Evolutionary conservation across 2,329 filamentous ascomycete genomes (phyloP).

Genomic region (Cytospora piceae): DNA sequence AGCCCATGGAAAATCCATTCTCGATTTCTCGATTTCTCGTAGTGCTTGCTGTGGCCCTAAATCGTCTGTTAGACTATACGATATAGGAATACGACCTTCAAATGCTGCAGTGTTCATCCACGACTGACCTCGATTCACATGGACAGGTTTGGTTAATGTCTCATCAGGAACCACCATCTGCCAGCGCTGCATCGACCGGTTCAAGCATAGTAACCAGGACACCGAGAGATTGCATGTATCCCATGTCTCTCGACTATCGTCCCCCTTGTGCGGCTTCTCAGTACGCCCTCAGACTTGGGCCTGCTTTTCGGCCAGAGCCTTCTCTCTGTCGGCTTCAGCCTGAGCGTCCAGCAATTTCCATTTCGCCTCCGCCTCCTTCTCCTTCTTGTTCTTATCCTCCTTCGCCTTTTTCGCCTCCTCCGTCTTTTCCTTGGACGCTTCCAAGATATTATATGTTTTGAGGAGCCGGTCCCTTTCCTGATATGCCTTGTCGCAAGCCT

Average conservation of each 20-base stretch:
- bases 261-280: neutral
- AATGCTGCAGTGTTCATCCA: neutral
- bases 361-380: conserved; percentile 13
- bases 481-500: conserved; percentile 23
- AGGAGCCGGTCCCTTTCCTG: conserved; percentile 21
- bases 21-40: too few species aligned
- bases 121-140: neutral
- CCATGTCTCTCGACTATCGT: too few species aligned
- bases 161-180: neutral
- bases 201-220: neutral
- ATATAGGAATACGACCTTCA: neutral
- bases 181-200: neutral
- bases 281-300: neutral
- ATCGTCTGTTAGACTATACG: neutral
- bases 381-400: conserved; percentile 6
- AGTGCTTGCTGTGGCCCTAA: neutral
- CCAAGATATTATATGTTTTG: neutral
- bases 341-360: conserved; percentile 10
- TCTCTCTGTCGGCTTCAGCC: conserved; percentile 15
- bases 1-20: too few species aligned
- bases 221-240: too few species aligned
- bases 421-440: conserved; percentile 11
- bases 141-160: neutral
- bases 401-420: conserved; percentile 1
- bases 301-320: conserved; percentile 4